Conservation (phyloP, 257 asterid species). For the Scutellaria baicalensis region DNA sequence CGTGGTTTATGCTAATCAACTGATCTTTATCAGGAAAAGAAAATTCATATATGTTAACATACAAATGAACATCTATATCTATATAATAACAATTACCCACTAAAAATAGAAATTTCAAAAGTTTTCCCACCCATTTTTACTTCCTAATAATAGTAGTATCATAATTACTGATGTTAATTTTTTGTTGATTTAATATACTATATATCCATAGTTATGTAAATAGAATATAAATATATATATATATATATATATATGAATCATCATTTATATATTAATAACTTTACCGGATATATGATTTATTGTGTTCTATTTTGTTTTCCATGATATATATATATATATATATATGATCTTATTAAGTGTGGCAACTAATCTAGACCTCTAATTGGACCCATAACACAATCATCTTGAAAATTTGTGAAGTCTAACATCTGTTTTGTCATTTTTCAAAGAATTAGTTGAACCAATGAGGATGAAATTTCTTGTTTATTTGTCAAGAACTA, state of each 20-base stretch:
- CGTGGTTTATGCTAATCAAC: background rate
- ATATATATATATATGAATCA: too few species aligned
- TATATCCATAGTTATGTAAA: too few species aligned
- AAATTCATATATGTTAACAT: conserved; percentile 2
- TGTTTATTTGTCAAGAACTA: conserved; percentile 5
- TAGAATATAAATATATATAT: too few species aligned
- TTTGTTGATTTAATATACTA: background rate
- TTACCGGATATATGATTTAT: background rate
- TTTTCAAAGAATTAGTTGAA: conserved; percentile 1
- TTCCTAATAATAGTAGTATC: too few species aligned
- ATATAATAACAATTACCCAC: too few species aligned
- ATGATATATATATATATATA: background rate
- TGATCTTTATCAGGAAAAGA: background rate
- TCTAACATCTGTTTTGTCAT: conserved; percentile 7
- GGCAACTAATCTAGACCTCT: conserved; percentile 5
- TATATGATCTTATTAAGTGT: background rate
- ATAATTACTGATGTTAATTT: too few species aligned
- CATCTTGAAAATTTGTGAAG: conserved; percentile 14
- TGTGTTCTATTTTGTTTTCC: background rate
- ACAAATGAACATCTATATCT: conserved; percentile 1
- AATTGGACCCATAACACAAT: conserved; percentile 14
- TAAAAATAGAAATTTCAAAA: too few species aligned
- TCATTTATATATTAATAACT: background rate
- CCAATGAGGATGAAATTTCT: background rate
- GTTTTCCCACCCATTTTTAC: too few species aligned